Base-by-base conservation (phyloP, 208 protist species). In the Angomonas desouzai region DNA sequence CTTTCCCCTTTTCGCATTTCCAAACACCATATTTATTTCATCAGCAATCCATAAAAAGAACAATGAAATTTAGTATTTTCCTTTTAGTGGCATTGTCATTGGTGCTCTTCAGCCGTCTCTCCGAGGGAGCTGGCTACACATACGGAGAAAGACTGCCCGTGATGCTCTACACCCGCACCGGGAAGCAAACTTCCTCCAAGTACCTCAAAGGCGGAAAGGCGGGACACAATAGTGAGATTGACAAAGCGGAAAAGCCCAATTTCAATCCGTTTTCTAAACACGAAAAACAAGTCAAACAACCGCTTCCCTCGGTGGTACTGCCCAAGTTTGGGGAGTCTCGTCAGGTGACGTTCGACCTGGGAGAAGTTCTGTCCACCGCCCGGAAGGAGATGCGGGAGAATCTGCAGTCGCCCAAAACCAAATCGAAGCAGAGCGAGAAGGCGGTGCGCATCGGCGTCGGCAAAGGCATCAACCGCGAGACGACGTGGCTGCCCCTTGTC, bases 401-500 rank as follows among this genome's bases (percentile, higher is more conserved):
- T 0, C 69, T 69, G 18, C 10, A 4, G 20, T 27, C 45, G 9
- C 18, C 45, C n/a, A 51, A 51, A 9, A 51, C 3, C 6, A 13
- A 51, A 16, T 51, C 30, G 2, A 20, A 59, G 29, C 64, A 85
- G 60, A 87, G 75, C 36, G 79, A 72, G 22, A 40, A 81, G 1
- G 87, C 87, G 3, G 27, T 93, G 20, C 81, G 84, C 27, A 68
- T 93, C 47, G 76, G 74, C 43, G 55, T 90, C 2, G 81, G 81
- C 16, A 72, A 74, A 11, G 82, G 80, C 11, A 62, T 87, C 9
- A 63, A 71, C 18, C 86, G 85, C 66, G 72, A 89, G 45, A 89
- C 84, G 18, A 81, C 81, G 33, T 93, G 87, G 87, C 47, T 91
- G 29, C 84, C 87, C 18, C 25, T 93, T 1, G 65, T 79, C 0